Conservation (phyloP, 1,284 basidiomycete species). For the Marasmius tenuissimus region DNA sequence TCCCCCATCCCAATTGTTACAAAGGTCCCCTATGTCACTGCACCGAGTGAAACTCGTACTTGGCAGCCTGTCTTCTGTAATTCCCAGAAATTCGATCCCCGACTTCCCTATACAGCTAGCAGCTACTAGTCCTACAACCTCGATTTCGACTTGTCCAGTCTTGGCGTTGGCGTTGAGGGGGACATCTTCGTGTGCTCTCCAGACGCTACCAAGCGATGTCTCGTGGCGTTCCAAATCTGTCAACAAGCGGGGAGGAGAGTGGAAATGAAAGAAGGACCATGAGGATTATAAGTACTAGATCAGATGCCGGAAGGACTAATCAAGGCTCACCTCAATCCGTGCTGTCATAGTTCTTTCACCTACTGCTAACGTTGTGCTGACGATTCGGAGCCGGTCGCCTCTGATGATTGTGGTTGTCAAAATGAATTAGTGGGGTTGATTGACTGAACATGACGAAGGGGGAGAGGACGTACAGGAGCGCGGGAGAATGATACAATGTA, state of each 20-base stretch:
- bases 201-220: constrained; percentile 39
- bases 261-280: neutral
- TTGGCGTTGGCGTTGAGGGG: constrained; percentile 20
- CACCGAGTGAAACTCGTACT: too few species aligned
- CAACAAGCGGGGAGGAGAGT: neutral
- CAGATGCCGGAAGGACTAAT: neutral
- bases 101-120: neutral
- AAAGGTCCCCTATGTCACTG: too few species aligned
- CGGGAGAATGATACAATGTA: constrained; percentile 37
- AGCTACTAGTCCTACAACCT: neutral
- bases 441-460: neutral
- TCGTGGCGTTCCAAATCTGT: constrained; percentile 40
- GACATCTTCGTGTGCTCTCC: constrained; percentile 40
- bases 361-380: constrained; percentile 35
- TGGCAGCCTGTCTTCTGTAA: too few species aligned
- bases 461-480: constrained; percentile 28
- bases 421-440: neutral
- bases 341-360: constrained; percentile 32
- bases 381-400: constrained; percentile 38
- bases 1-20: too few species aligned
- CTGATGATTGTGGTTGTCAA: constrained; percentile 19
- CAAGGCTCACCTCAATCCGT: constrained; percentile 31
- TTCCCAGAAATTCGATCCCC: too few species aligned
- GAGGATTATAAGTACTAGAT: neutral
- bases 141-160: too few species aligned